These are phyloP conservation scores for Mortierella sp. DNA, from an alignment of 371 early-diverging fungal species.

Conservation along the genomic window DNA sequence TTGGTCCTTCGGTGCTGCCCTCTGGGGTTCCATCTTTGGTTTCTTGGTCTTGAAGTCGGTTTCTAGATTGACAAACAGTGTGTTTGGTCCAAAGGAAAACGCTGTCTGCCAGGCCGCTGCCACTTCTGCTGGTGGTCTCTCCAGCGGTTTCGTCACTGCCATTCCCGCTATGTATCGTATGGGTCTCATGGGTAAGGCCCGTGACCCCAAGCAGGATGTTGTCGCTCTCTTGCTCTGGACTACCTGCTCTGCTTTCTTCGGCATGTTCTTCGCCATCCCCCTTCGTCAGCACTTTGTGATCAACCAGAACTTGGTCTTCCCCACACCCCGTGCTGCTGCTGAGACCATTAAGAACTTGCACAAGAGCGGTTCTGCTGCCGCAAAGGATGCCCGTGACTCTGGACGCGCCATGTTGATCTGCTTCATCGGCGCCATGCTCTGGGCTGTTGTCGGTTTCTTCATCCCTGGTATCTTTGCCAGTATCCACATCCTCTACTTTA, in stretches of 20 bases:
- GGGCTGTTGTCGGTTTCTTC: constrained; percentile 63
- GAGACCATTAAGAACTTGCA: constrained; percentile 74
- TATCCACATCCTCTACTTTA: constrained; percentile 68
- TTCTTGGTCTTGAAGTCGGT: constrained; percentile 75
- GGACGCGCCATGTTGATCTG: constrained; percentile 62
- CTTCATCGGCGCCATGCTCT: constrained; percentile 57
- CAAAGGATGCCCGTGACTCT: constrained; percentile 53
- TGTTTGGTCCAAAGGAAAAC: constrained; percentile 79
- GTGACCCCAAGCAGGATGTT: constrained; percentile 57
- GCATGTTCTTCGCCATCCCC: constrained; percentile 81
- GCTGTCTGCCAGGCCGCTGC: constrained; percentile 76
- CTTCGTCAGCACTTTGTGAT: constrained; percentile 77
- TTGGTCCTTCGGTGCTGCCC: constrained; percentile 60
- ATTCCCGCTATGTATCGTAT: constrained; percentile 80
- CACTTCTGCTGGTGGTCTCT: constrained; percentile 78
- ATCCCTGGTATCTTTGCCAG: constrained; percentile 68
- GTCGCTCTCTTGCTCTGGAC: constrained; percentile 67
- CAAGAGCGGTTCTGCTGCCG: constrained; percentile 56
- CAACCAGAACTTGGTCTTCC: constrained; percentile 76
- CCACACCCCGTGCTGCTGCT: constrained; percentile 77
- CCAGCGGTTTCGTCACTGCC: constrained; percentile 73
- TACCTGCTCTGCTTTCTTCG: constrained; percentile 73
- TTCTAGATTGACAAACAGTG: constrained; percentile 61
- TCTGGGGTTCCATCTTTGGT: constrained; percentile 77
- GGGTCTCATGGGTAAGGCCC: constrained; percentile 56